These are phyloP conservation scores for Zygosaccharomyces sapae DNA, from an alignment of 1,139 yeast species.

Conservation along the genomic window DNA sequence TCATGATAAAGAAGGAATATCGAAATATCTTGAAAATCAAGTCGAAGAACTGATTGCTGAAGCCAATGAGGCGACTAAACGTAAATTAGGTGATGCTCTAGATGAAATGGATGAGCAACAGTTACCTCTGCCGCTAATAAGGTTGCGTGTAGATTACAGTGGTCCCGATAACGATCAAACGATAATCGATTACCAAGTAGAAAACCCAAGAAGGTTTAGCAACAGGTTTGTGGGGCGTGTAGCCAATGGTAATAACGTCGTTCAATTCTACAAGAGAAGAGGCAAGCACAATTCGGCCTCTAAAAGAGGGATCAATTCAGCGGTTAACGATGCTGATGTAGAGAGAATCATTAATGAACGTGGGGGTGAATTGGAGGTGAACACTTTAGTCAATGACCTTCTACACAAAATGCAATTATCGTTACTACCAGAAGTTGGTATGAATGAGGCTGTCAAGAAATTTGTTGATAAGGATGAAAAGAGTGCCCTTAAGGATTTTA, in stretches of 20 bases:
- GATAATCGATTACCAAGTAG: conserved; percentile 69
- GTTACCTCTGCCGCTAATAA: conserved; percentile 69
- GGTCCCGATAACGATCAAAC: conserved; percentile 41
- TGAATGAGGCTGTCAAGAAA: conserved; percentile 66
- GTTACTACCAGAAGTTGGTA: conserved; percentile 70
- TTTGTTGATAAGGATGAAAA: conserved; percentile 84
- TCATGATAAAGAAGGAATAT: conserved; percentile 61
- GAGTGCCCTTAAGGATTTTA: conserved; percentile 60
- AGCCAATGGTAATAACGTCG: conserved; percentile 84
- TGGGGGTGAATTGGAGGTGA: conserved; percentile 47
- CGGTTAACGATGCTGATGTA: conserved; percentile 26
- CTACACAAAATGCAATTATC: conserved; percentile 60
- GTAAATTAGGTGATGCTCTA: conserved; percentile 32
- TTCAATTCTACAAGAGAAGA: conserved; percentile 59
- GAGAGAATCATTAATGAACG: conserved; percentile 23
- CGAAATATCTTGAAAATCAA: conserved; percentile 53
- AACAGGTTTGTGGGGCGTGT: conserved; percentile 86
- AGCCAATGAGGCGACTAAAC: conserved; percentile 53
- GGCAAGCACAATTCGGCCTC: conserved; percentile 22
- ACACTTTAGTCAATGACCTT: conserved; percentile 57
- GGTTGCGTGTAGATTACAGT: conserved; percentile 81
- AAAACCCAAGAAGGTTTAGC: conserved; percentile 83
- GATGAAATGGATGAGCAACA: conserved; percentile 27
- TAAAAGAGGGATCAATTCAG: conserved; percentile 31
- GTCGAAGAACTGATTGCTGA: conserved; percentile 63